phyloP scores from a whole-genome alignment of 306 rosid genomes.

The Rubus parviflorus region DNA sequence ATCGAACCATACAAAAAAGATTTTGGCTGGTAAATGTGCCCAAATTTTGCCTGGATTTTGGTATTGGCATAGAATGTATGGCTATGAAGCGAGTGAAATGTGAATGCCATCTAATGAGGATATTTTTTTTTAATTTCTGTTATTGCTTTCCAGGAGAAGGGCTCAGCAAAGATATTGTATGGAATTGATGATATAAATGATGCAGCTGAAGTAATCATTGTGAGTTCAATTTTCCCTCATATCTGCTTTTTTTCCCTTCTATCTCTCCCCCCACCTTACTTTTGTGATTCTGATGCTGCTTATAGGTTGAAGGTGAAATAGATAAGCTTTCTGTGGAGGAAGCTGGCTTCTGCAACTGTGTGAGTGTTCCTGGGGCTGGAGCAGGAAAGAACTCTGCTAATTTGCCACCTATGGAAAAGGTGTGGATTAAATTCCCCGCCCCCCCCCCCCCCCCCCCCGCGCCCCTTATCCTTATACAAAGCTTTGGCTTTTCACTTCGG shows the following conservation, averaged over 20 bases:
- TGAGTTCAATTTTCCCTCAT: slow-evolving; percentile 36
- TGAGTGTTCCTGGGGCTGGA: slow-evolving; percentile 89
- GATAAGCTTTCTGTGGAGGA: slow-evolving; percentile 96
- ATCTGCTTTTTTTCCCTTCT: slow-evolving; percentile 12
- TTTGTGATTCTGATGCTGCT: slow-evolving; percentile 15
- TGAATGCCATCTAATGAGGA: slow-evolving; percentile 7
- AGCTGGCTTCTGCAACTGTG: slow-evolving; percentile 86
- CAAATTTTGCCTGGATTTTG: slow-evolving; percentile 16
- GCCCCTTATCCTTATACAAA: background rate
- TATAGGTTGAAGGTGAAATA: slow-evolving; percentile 88
- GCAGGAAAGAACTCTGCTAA: slow-evolving; percentile 61
- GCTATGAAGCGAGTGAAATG: background rate
- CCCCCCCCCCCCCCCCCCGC: too few relatives aligned
- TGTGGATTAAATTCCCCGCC: slow-evolving; percentile 20
- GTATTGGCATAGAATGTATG: background rate
- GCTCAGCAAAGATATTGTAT: slow-evolving; percentile 62
- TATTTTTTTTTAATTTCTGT: background rate
- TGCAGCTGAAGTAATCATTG: slow-evolving; percentile 70
- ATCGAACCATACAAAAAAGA: slow-evolving; percentile 60
- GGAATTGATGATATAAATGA: slow-evolving; percentile 78
- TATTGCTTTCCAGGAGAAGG: slow-evolving; percentile 64
- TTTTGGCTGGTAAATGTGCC: slow-evolving; percentile 77
- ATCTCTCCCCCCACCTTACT: background rate
- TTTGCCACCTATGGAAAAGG: slow-evolving; percentile 77
- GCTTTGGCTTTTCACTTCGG: background rate